These are phyloP conservation scores for Herpetomonas tarakana DNA, from an alignment of 208 protist genomes.

Conservation along the genomic window DNA sequence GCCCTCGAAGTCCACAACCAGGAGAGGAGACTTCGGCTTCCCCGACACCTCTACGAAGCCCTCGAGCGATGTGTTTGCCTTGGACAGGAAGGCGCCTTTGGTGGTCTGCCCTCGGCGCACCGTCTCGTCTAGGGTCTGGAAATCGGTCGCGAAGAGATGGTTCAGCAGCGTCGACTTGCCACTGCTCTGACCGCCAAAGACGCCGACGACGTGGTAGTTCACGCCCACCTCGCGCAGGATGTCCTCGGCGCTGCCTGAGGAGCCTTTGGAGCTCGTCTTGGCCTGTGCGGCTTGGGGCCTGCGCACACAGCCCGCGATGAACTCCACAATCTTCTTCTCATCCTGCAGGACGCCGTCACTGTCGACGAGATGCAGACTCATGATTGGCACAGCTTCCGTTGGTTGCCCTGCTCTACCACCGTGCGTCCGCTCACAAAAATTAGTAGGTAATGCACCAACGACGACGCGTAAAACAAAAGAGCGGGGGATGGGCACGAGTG, in stretches of 20 bases:
- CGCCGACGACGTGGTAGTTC: slow-evolving; percentile 90
- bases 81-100: slow-evolving; percentile 89
- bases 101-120: slow-evolving; percentile 93
- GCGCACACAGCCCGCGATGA: slow-evolving; percentile 25
- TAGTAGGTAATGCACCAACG: too few species aligned
- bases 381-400: slow-evolving; percentile 2
- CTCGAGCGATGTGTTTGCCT: slow-evolving; percentile 22
- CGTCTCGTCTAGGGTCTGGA: slow-evolving; percentile 92
- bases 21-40: slow-evolving; percentile 30
- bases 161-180: slow-evolving; percentile 98
- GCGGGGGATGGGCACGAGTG: neutral
- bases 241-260: slow-evolving; percentile 4
- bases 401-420: slow-evolving; percentile 4
- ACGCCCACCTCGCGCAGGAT: slow-evolving; percentile 38
- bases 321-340: slow-evolving; percentile 46
- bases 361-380: slow-evolving; percentile 68
- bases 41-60: slow-evolving; percentile 13
- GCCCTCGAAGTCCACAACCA: slow-evolving; percentile 97
- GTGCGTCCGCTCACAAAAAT: too few species aligned
- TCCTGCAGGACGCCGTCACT: slow-evolving; percentile 54
- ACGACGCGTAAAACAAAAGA: too few species aligned
- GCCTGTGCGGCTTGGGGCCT: too few species aligned
- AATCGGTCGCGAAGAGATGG: slow-evolving; percentile 93
- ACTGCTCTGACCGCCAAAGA: slow-evolving; percentile 96
- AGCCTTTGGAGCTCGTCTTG: neutral